Evolutionary conservation across 345 rosid genomes (phyloP), one percentile per base, ranked within the genome.

Genomic region (Linum trigynum): DNA sequence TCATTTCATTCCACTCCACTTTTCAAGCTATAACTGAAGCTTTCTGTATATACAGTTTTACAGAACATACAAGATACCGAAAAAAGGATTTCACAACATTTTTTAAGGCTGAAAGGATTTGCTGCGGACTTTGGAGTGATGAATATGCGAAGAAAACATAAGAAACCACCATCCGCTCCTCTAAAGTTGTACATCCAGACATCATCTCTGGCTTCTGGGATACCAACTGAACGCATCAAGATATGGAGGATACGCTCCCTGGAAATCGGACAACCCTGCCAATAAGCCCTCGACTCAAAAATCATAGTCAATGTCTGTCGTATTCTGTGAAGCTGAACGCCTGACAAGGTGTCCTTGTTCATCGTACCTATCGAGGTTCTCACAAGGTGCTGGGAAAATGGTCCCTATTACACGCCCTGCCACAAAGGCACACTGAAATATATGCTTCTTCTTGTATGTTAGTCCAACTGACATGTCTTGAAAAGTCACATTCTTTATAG

Each of bases 371-470:
- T 92, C 98, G 39, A 92, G 95, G 71, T 92, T 90, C 75, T 88
- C 91, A 17, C 98, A 92, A 0, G 98, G 97, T 62, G 88, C 77
- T 0, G 98, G 98, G 79, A 84, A 92, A 70, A 92, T 79, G 50
- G 85, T 84, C 37, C 98, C 98, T 2, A 86, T 81, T 35, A 92
- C 97, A 3, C 86, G 96, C 40, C 96, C 98, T 42, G 85, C 82
- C 17, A 92, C 84, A 12, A 84, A 90, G 2, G 95, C 95, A 39
- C 98, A 92, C 79, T 92, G 98, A 65, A 92, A 92, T 36, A 88
- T 84, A 41, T 90, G 98, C 61, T 92, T 90, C 77, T 92, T 92
- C 86, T 92, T 92, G 78, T 90, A 88, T 3, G 95, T 86, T 77
- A 84, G 65, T 39, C 98, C 98, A 11, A 92, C 92, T 0, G 94